Conservation (phyloP, 768 basidiomycete genomes). For the Russula sp. region DNA sequence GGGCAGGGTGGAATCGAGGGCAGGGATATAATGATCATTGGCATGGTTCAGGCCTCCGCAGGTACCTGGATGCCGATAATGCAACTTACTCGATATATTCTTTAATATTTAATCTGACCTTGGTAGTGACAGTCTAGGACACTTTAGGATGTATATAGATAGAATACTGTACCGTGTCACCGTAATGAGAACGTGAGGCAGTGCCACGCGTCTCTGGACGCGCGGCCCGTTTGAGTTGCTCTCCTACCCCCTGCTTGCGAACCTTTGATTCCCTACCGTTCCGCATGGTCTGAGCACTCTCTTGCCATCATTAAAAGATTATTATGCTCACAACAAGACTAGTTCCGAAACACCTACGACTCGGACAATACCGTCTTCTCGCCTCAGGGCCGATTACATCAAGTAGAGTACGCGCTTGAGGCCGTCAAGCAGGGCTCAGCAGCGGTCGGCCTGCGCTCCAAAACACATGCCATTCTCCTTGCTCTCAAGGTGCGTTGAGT, state of each 20-base stretch:
- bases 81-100: constrained; percentile 16
- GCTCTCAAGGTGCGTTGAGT: constrained; percentile 74
- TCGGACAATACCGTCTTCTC: constrained; percentile 98
- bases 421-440: constrained; percentile 99
- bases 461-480: constrained; percentile 89
- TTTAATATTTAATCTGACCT: neutral
- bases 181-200: too few relatives aligned
- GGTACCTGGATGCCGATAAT: constrained; percentile 23
- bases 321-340: constrained; percentile 10
- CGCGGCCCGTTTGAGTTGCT: constrained; percentile 13
- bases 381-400: constrained; percentile 94
- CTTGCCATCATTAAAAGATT: neutral
- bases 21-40: constrained; percentile 13
- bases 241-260: neutral
- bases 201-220: constrained; percentile 12
- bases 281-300: constrained; percentile 8
- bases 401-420: constrained; percentile 98
- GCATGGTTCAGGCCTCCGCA: constrained; percentile 6
- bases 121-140: too few relatives aligned
- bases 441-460: constrained; percentile 93
- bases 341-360: constrained; percentile 97
- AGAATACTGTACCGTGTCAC: too few relatives aligned
- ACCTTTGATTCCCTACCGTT: too few relatives aligned
- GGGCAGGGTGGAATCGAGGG: constrained; percentile 7
- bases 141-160: too few relatives aligned